Percentiles rank a stretch among this genome's conserved stretches.
phyloP scores from a whole-genome alignment of 106 monocot genomes.

The Dendrobium huoshanense region DNA sequence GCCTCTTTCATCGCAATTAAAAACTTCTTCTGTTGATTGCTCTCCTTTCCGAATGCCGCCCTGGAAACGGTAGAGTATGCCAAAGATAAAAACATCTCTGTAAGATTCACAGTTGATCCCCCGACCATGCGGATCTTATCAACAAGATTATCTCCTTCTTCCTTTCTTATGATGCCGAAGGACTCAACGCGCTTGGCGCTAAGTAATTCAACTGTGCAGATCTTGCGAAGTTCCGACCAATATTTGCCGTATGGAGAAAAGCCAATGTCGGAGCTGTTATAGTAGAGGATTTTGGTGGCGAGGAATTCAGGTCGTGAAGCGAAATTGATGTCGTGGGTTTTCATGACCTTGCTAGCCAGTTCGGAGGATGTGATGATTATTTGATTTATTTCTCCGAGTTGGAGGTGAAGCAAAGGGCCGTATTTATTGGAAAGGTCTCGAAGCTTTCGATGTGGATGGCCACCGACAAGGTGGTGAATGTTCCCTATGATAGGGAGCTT shows the following conservation, averaged over 20 bases:
- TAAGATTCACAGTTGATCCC: neutral
- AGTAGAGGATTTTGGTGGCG: neutral
- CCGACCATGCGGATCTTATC: neutral
- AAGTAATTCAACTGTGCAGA: neutral
- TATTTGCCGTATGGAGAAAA: constrained; percentile 3
- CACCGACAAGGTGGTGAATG: constrained; percentile 7
- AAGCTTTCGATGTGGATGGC: neutral
- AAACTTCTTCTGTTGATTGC: neutral
- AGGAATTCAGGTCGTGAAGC: neutral
- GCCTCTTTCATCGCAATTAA: neutral
- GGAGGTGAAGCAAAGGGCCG: constrained; percentile 5
- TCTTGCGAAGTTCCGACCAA: constrained; percentile 4
- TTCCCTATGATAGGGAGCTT: constrained; percentile 11
- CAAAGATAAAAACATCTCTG: neutral
- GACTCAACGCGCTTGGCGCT: constrained; percentile 1
- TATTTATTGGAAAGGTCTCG: neutral
- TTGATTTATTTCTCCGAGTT: constrained; percentile 6
- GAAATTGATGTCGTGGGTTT: constrained; percentile 9
- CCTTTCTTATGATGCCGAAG: constrained; percentile 3
- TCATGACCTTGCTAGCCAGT: neutral
- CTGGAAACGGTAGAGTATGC: neutral
- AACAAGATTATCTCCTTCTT: neutral
- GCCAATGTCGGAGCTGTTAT: neutral
- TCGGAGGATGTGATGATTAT: constrained; percentile 11
- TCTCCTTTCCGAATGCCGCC: neutral